Base-by-base conservation (phyloP, 106 monocot genomes). In the Dendrobium officinale region DNA sequence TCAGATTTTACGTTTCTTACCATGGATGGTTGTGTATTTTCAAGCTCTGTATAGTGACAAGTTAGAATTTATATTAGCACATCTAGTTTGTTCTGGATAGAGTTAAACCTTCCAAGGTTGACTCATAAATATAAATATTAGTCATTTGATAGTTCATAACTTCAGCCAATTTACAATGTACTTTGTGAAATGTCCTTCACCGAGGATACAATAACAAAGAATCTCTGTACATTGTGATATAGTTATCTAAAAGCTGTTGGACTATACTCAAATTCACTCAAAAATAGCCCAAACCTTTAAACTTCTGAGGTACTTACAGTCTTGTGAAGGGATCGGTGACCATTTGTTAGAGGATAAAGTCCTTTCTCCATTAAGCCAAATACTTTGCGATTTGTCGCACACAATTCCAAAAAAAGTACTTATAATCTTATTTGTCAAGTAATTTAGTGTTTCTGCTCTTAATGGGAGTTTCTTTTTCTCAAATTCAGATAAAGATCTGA, bases 151-250 rank as follows among this genome's bases (percentile, higher is more conserved):
- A 70, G 70, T 15, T 70, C 9, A 70, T 33, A 37, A 70, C 31
- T 68, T 2, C 68, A 61, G 29, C 13, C 68, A 68, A 4, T 37
- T 70, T 37, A 70, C 33, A 70, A 70, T 70, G 16, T 37, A 33
- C 70, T 70, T 70, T 70, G 29, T 70, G 70, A 70, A 70, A 70
- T 70, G 24, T 37, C 5, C 70, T 70, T 29, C 20, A 70, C 15
- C 2, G 70, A 33, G 70, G 37, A 16, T 0, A 37, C 7, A 31
- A 2, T 37, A 33, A 37, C 2, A 61, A 51, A 22, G 9, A 61
- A 61, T 22, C 22, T 22, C 22, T n/a, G 8, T 61, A 20, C 70
- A 70, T 4, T 37, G 70, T 16, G 33, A 27, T 27, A 27, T 27
- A 27, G 27, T 27, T 0, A 27, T 27, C 27, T 27, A 27, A 27